Percentiles rank a stretch among this genome's conserved stretches.
Conservation (phyloP, 768 basidiomycete genomes). For the Coprinopsis marcescibilis region DNA sequence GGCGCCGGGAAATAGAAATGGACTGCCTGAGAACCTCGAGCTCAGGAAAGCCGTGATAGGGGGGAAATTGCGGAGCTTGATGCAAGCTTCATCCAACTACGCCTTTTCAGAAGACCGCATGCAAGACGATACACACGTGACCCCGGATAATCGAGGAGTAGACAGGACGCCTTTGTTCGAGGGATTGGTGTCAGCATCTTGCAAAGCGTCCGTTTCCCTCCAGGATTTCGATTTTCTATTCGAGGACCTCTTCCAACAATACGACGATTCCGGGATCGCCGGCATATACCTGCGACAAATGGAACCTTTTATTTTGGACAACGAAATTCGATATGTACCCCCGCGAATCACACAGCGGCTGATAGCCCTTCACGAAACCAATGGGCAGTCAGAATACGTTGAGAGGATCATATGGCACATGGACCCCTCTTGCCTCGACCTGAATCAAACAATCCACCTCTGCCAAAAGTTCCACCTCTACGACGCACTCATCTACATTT, state of each 20-base stretch:
- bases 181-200: conserved; percentile 71
- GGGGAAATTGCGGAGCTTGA: conserved; percentile 70
- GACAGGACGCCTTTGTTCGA: conserved; percentile 90
- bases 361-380: conserved; percentile 70
- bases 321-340: conserved; percentile 68
- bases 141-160: conserved; percentile 82
- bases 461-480: conserved; percentile 82
- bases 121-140: conserved; percentile 80
- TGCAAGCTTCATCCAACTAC: conserved; percentile 83
- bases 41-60: conserved; percentile 62
- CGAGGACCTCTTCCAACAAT: conserved; percentile 89
- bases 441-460: conserved; percentile 85
- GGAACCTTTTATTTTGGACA: conserved; percentile 75
- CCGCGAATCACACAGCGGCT: conserved; percentile 85
- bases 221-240: conserved; percentile 83
- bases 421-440: conserved; percentile 83
- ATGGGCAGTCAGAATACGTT: conserved; percentile 63
- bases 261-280: conserved; percentile 77
- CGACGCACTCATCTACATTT: conserved; percentile 93
- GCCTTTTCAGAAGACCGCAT: conserved; percentile 95
- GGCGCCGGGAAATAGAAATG: conserved; percentile 81
- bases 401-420: conserved; percentile 96
- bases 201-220: conserved; percentile 75
- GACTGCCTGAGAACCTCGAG: conserved; percentile 65
- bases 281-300: conserved; percentile 79